phyloP scores from a whole-genome alignment of 2,329 filamentous ascomycete species.

The Cercospora sesami region DNA sequence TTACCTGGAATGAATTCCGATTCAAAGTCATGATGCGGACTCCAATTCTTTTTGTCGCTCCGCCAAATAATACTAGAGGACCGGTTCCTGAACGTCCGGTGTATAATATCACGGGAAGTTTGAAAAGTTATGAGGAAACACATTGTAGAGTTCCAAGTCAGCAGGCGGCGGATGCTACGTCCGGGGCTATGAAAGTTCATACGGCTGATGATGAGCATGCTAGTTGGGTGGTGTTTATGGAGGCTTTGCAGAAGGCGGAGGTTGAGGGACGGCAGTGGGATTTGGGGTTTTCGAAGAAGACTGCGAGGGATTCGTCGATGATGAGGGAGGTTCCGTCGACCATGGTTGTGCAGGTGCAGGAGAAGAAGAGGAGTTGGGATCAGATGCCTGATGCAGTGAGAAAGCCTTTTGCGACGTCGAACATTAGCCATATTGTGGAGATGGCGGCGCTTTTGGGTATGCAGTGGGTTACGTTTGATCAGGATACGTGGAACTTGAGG shows the following conservation, averaged over 20 bases:
- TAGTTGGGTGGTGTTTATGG: slow-evolving; percentile 17
- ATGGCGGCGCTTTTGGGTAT: slow-evolving; percentile 18
- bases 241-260: slow-evolving; percentile 14
- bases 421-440: slow-evolving; percentile 17
- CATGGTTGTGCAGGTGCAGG: slow-evolving; percentile 17
- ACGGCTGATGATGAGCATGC: slow-evolving; percentile 19
- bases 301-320: neutral
- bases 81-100: slow-evolving; percentile 4
- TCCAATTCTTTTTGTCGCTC: slow-evolving; percentile 17
- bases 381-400: slow-evolving; percentile 20
- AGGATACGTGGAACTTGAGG: slow-evolving; percentile 13
- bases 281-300: neutral
- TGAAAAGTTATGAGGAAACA: slow-evolving; percentile 8
- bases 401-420: slow-evolving; percentile 15
- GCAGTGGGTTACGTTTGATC: slow-evolving; percentile 16
- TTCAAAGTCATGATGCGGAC: slow-evolving; percentile 18
- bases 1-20: slow-evolving; percentile 17
- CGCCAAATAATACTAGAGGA: slow-evolving; percentile 6
- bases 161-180: slow-evolving; percentile 8
- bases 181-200: slow-evolving; percentile 7
- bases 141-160: slow-evolving; percentile 2
- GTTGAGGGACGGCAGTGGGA: slow-evolving; percentile 14
- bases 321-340: neutral
- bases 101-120: slow-evolving; percentile 6
- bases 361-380: slow-evolving; percentile 19